Percentiles rank a stretch among this genome's conserved stretches.
phyloP scores from a whole-genome alignment of 495 filamentous ascomycete genomes.

The Mytilinidion resinicola region DNA sequence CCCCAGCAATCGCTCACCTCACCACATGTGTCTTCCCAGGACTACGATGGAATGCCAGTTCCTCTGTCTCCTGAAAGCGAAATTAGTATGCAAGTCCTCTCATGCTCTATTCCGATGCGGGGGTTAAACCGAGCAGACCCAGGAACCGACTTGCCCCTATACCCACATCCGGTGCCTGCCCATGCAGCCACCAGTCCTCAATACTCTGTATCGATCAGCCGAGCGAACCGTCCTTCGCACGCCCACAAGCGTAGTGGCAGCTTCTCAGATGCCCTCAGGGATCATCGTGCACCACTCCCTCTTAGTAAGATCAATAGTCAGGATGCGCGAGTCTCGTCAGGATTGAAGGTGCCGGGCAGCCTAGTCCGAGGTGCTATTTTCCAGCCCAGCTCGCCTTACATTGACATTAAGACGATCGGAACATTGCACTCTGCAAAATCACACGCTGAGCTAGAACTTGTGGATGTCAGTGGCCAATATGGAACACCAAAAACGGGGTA shows the following conservation, averaged over 20 bases:
- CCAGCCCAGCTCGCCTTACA: conserved; percentile 26
- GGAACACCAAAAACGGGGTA: conserved; percentile 5
- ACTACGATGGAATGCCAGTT: conserved; percentile 14
- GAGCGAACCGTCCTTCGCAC: conserved; percentile 36
- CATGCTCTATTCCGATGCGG: conserved; percentile 69
- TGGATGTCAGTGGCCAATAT: conserved; percentile 11
- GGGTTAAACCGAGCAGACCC: conserved; percentile 21
- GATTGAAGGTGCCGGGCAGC: conserved; percentile 55
- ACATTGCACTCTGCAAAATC: conserved; percentile 18
- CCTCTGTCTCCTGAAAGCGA: conserved; percentile 43
- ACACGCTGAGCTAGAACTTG: conserved; percentile 21
- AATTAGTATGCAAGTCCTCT: conserved; percentile 59
- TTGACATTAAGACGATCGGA: conserved; percentile 22
- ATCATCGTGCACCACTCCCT: conserved; percentile 56
- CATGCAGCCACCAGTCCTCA: conserved; percentile 21
- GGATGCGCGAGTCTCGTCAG: conserved; percentile 28
- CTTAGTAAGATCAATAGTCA: conserved; percentile 43
- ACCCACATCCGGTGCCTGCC: conserved; percentile 29
- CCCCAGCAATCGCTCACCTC: conserved; percentile 27
- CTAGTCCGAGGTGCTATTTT: conserved; percentile 63
- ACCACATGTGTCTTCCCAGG: conserved; percentile 24
- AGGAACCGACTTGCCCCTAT: conserved; percentile 26
- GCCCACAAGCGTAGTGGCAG: conserved; percentile 66
- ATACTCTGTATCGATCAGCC: conserved; percentile 12
- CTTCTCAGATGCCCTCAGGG: conserved; percentile 82